Evolutionary conservation across 2,329 filamentous ascomycete species (phyloP), one percentile per base, ranked within the genome.

Genomic region (Botrytis squamosa): DNA sequence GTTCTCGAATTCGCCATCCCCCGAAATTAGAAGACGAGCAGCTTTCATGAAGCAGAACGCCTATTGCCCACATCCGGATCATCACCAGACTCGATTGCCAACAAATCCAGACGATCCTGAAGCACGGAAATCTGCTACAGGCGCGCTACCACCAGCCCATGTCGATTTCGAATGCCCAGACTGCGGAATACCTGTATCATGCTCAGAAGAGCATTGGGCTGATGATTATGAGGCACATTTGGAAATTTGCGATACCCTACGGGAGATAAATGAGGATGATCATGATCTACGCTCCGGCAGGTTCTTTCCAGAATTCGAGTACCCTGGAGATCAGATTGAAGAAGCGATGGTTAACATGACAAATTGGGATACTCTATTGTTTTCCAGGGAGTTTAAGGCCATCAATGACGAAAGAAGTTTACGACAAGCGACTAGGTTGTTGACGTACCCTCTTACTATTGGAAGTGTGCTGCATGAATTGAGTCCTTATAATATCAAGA

Each of bases 301-400:
- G 42, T 92, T 94, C 82, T 99, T 99, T 83, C 91, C 93, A 22
- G 97, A 99, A 82, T 98, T 97, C 80, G 90, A 95, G 75, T 97
- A 97, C 81, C 94, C 96, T 0, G 93, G 92, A 22, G 87, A 91
- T 72, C 95, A 98, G 84, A 90, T 98, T 82, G 95, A 98, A 77
- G 95, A 98, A 82, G 93, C 94, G 49, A 87, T 96, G 77, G 90
- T 98, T 77, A 99, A 99, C 83, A 95, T 99, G 92, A 97, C 92
- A 62, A 99, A 97, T 82, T 99, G 96, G 96, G 96, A 99, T 83
- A 98, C 96, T 0, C 93, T 97, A 79, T 86, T 99, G 80, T 99
- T 97, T 82, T 97, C 94, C 4, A 88, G 96, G 80, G 92, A 97
- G 79, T 98, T 96, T 80, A 89, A 92, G 77, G 97, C 97, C 8